Evolutionary conservation across 805 yeast genomes (phyloP).

Genomic region (Ogataea thermomethanolica): DNA sequence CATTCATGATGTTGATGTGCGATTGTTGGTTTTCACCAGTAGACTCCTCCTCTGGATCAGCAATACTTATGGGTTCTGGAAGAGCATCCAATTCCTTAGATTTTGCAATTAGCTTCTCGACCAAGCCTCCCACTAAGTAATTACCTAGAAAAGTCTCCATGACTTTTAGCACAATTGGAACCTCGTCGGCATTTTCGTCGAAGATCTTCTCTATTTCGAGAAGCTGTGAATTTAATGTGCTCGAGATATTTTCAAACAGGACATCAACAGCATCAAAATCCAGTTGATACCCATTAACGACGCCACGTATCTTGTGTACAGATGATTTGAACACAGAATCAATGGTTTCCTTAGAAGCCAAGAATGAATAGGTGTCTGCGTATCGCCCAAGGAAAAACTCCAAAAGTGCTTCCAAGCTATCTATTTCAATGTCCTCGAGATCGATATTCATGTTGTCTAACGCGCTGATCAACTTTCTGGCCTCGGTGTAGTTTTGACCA

Average conservation of each 20-base stretch:
- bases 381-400: conserved; percentile 33
- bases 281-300: conserved; percentile 29
- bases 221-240: conserved; percentile 26
- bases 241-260: conserved; percentile 22
- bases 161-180: conserved; percentile 33
- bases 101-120: conserved; percentile 29
- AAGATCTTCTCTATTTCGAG: conserved; percentile 29
- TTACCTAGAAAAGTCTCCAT: conserved; percentile 35
- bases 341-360: conserved; percentile 22
- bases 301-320: conserved; percentile 19
- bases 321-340: conserved; percentile 18
- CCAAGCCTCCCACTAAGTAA: conserved; percentile 34
- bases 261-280: conserved; percentile 23
- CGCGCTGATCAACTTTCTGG: conserved; percentile 28
- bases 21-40: conserved; percentile 1
- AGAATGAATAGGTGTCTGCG: conserved; percentile 28
- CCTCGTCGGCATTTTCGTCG: conserved; percentile 27
- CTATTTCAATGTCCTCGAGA: conserved; percentile 35
- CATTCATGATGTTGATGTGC: conserved; percentile 32
- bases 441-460: conserved; percentile 24
- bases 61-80: background rate
- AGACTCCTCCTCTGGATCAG: background rate
- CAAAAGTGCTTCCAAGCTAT: conserved; percentile 31
- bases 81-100: conserved; percentile 34
- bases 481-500: conserved; percentile 40